Conservation (phyloP, 2,329 filamentous ascomycete species). For the Trichoderma hamatum region DNA sequence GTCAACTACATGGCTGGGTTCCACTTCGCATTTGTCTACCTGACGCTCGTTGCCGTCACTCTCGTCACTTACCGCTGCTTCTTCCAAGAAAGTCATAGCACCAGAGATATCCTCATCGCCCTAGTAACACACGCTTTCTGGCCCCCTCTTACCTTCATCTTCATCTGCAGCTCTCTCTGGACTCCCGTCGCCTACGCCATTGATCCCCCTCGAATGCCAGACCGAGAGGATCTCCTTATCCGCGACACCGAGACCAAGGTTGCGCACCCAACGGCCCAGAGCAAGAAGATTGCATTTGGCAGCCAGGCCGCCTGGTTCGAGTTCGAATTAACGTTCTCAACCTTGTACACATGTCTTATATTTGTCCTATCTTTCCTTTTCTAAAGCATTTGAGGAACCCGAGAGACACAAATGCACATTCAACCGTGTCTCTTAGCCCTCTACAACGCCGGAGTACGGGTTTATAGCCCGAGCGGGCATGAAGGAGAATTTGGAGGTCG, state of each 20-base stretch:
- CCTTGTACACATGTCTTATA: constrained; percentile 52
- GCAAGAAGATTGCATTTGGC: constrained; percentile 59
- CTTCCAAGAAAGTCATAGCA: constrained; percentile 39
- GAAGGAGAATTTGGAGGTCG: neutral
- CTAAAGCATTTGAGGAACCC: constrained; percentile 24
- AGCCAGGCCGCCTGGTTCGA: constrained; percentile 60
- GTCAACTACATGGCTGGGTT: constrained; percentile 59
- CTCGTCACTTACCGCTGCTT: constrained; percentile 56
- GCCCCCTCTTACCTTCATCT: constrained; percentile 62
- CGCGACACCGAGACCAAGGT: constrained; percentile 58
- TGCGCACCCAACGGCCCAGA: constrained; percentile 53
- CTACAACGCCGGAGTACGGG: constrained; percentile 1
- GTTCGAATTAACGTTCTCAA: constrained; percentile 56
- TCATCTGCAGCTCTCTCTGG: constrained; percentile 58
- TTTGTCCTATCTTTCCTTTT: constrained; percentile 49
- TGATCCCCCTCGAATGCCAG: constrained; percentile 60
- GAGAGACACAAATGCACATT: constrained; percentile 18
- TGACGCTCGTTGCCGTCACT: constrained; percentile 54
- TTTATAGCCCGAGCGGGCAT: neutral
- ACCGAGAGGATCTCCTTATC: constrained; percentile 59
- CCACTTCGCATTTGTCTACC: constrained; percentile 58
- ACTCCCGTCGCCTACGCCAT: constrained; percentile 64
- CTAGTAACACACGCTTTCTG: constrained; percentile 64
- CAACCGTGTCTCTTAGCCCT: neutral
- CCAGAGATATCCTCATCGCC: constrained; percentile 50